Conservation (phyloP, 129 eudicot genomes). For the Arctium minus region DNA sequence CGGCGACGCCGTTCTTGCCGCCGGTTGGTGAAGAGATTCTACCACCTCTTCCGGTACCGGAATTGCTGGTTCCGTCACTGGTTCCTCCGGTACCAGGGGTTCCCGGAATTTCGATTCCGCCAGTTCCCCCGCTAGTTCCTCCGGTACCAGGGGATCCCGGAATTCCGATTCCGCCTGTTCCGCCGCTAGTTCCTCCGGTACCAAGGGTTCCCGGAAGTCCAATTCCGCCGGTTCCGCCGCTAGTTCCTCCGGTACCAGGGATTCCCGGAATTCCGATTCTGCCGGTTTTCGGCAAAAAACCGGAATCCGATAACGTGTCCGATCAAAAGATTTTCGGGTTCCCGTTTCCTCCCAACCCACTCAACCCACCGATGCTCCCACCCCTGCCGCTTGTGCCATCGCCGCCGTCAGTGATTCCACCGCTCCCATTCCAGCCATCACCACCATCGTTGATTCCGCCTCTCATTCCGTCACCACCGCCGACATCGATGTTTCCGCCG, state of each 20-base stretch:
- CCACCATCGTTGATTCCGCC: not conserved
- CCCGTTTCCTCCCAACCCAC: conserved; percentile 40
- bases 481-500: conserved; percentile 1
- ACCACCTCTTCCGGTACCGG: conserved; percentile 59
- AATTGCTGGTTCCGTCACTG: conserved; percentile 26
- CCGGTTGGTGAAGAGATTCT: conserved; percentile 23
- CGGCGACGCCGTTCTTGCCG: conserved; percentile 37
- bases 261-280: conserved; percentile 46
- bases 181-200: no score
- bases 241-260: no score
- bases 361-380: conserved; percentile 36
- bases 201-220: no score
- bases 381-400: conserved; percentile 39
- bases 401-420: conserved; percentile 29
- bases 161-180: no score
- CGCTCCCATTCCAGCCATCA: conserved; percentile 6
- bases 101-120: conserved; percentile 48
- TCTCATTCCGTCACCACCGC: not conserved
- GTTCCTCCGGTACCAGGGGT: conserved; percentile 35
- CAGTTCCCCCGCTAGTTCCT: not conserved
- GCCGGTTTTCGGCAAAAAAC: conserved; percentile 19
- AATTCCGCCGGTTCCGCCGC: conserved; percentile 21
- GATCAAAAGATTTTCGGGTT: conserved; percentile 31
- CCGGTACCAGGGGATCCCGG: no score
- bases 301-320: conserved; percentile 11